Base-by-base conservation (phyloP, 2,329 filamentous ascomycete genomes). In the Fusarium liriodendri region DNA sequence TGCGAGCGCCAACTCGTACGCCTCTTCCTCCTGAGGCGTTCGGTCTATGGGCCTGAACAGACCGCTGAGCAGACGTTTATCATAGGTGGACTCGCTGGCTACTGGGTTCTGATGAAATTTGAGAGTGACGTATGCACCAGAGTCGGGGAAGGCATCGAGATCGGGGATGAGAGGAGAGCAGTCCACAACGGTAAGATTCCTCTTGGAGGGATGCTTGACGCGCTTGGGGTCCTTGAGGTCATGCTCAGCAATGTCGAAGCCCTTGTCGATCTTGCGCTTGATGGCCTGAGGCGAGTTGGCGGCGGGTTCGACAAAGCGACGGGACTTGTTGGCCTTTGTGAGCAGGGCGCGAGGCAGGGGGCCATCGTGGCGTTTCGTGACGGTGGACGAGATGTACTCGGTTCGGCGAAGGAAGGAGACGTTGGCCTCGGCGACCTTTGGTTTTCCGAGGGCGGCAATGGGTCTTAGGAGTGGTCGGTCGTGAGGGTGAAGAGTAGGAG, bases 351-450 rank as follows among this genome's bases (percentile, higher is more conserved):
- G 80, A 78, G 85, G 81, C 40, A 88, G 84, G 59, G 88, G 82
- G 33, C 85, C 85, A 16, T 84, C 81, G 57, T 79, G 76, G 70
- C 88, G 88, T 79, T 90, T 90, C 7, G 85, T 80, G 33, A 84
- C 85, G 25, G 85, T 84, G 5, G 89, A 90, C 13, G 94, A 94
- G 79, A 98, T 98, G 85, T 98, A 98, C 83, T 99, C 97, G 65
- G 97, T 98, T 79, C 96, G 91, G 67, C 97, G 94, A 76, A 99
- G 89, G 89, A 99, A 99, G 72, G 95, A 98, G 63, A 98, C 95
- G 72, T 93, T 92, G 20, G 92, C 88, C 72, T 94, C 93, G 71
- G 90, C 90, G 47, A 91, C 89, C 76, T 94, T 94, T 52, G 93
- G 92, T 83, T 98, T 97, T 77, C 95, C 95, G 25, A 99, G 89